Base-by-base conservation (phyloP, 2,329 filamentous ascomycete genomes). In the Bipolaris oryzae region DNA sequence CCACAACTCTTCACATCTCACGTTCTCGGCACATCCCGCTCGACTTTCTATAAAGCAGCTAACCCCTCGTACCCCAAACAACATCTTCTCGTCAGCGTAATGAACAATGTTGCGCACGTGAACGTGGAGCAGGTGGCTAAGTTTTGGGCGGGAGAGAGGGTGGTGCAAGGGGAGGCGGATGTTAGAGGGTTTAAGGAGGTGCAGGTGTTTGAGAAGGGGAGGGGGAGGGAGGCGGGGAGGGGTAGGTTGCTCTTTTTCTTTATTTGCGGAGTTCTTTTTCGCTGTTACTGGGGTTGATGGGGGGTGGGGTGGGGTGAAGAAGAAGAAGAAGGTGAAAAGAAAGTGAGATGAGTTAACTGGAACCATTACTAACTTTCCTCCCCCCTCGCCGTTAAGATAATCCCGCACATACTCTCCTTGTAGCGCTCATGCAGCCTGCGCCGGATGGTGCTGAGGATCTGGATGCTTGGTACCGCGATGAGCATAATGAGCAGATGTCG, bases 401-500 rank as follows among this genome's bases (percentile, higher is more conserved):
- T 7, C 15, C 35, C 1, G 42, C 48, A 0, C 1, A 20, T 4
- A 53, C 49, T 0, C 34, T 74, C 15, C 62, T 74, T 7, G 43
- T 67, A 23, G 72, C 70, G 3, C 67, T 68, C 15, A 70, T 75
- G 64, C 63, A 73, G 35, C 68, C 71, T 2, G 18, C 50, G 4
- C 45, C 61, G 3, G 65, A 63, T 6, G 62, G 63, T 2, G 70
- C 66, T 15, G 53, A 37, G 4, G 68, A 74, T 7, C 53, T 74
- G 5, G 69, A 73, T 31, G 59, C 60, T 5, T 73, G 71, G 71
- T 74, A 74, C 42, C 58, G 69, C 5, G 56, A 72, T 21, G 72
- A 75, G 39, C 70, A 74, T 42, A 72, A 74, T 13, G 55, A 72
- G 45, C 69, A 74, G 37, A 73, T 74, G 66, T 69, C 66, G 4